Conservation (phyloP, 176 grass and related monocot species). For the Triticum timopheevii region DNA sequence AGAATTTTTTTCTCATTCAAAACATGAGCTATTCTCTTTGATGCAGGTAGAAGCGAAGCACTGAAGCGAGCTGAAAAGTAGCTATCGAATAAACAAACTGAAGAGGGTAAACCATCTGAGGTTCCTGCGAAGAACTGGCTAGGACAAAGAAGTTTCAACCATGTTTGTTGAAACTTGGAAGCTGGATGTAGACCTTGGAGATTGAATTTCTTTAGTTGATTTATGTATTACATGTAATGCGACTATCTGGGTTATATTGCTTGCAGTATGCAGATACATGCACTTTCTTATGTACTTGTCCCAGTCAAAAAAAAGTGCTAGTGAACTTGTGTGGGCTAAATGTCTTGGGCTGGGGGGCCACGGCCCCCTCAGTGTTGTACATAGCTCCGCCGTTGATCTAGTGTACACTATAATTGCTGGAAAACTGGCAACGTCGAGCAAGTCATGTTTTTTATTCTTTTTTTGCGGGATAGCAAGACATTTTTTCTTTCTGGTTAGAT, state of each 20-base stretch:
- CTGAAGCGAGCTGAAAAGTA: neutral
- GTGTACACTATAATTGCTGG: too few species aligned
- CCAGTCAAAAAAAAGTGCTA: neutral
- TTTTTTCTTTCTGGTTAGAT: too few species aligned
- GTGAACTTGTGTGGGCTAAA: neutral
- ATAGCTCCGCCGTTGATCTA: too few species aligned
- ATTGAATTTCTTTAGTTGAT: slow-evolving; percentile 19
- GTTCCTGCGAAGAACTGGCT: slow-evolving; percentile 15
- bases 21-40: slow-evolving; percentile 8
- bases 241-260: slow-evolving; percentile 14
- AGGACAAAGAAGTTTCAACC: slow-evolving; percentile 8
- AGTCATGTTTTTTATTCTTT: too few species aligned
- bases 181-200: slow-evolving; percentile 4
- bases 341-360: neutral
- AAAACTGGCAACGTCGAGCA: too few species aligned
- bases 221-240: neutral
- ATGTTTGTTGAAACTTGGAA: neutral
- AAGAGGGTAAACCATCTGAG: slow-evolving; percentile 8
- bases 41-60: neutral
- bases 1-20: slow-evolving; percentile 7
- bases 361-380: too few species aligned
- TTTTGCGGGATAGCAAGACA: too few species aligned
- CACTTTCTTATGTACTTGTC: neutral
- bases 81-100: neutral
- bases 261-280: neutral